Evolutionary conservation across 805 yeast species (phyloP).

Genomic region (Pichia membranifaciens): DNA sequence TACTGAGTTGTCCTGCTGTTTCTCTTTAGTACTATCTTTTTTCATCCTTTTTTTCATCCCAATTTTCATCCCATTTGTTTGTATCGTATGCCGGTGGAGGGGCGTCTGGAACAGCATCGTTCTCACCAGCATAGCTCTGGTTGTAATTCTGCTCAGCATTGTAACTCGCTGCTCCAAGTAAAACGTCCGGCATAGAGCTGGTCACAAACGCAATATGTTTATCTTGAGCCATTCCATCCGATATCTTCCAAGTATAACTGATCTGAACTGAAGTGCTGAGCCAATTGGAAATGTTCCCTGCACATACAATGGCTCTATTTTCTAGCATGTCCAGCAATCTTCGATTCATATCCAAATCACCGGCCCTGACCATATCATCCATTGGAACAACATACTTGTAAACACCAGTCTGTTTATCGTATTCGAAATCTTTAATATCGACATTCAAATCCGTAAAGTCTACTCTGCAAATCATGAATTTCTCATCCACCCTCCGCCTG

Average conservation of each 20-base stretch:
- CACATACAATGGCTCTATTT: neutral
- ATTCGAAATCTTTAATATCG: slow-evolving; percentile 6
- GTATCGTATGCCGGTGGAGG: too few relatives aligned
- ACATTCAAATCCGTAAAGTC: neutral
- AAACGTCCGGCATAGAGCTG: neutral
- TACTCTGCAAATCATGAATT: neutral
- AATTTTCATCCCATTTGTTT: too few relatives aligned
- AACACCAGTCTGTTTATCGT: neutral
- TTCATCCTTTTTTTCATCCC: too few relatives aligned
- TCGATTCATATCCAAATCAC: neutral
- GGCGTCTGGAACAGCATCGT: too few relatives aligned
- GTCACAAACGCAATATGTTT: neutral
- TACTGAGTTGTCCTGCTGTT: too few relatives aligned
- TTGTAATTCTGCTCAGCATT: too few relatives aligned
- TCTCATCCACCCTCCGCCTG: neutral
- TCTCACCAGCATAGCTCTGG: too few relatives aligned
- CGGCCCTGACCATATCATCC: neutral
- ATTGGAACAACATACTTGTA: neutral
- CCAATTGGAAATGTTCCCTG: neutral
- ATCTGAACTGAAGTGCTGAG: neutral
- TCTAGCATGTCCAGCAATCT: neutral
- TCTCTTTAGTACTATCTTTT: too few relatives aligned
- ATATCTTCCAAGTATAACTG: neutral
- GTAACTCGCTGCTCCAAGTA: neutral
- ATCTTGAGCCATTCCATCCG: slow-evolving; percentile 1